Evolutionary conservation across 495 filamentous ascomycete genomes (phyloP).

Genomic region (Annulohypoxylon nitens): DNA sequence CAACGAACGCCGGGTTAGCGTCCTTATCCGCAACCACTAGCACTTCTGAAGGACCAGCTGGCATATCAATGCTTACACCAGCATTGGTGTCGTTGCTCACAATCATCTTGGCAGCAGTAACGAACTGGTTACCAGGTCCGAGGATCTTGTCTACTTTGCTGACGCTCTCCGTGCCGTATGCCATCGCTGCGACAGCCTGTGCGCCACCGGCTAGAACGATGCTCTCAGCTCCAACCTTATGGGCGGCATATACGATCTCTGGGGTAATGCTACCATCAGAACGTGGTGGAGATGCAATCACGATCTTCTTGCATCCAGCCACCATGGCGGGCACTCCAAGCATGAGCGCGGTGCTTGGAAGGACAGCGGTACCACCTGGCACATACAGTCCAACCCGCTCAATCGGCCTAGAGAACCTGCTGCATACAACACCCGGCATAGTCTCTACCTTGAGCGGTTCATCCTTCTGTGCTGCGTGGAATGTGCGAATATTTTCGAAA

Average conservation of each 20-base stretch:
- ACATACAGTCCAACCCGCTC: slow-evolving; percentile 96
- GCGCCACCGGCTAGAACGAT: slow-evolving; percentile 97
- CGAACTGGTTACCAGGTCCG: slow-evolving; percentile 97
- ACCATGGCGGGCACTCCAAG: slow-evolving; percentile 97
- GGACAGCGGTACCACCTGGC: slow-evolving; percentile 93
- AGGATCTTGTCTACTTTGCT: slow-evolving; percentile 99
- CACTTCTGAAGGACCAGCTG: slow-evolving; percentile 95
- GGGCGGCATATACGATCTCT: slow-evolving; percentile 97
- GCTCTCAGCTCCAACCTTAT: slow-evolving; percentile 94
- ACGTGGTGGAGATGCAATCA: slow-evolving; percentile 91
- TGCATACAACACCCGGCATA: slow-evolving; percentile 96
- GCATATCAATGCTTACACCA: slow-evolving; percentile 97
- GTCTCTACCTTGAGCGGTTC: slow-evolving; percentile 88
- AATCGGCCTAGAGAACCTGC: slow-evolving; percentile 91
- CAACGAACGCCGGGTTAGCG: slow-evolving; percentile 94
- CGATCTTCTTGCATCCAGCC: slow-evolving; percentile 95
- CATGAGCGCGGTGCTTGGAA: slow-evolving; percentile 97
- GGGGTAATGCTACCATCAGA: slow-evolving; percentile 91
- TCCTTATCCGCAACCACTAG: slow-evolving; percentile 93
- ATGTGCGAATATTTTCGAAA: slow-evolving; percentile 92
- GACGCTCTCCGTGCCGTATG: slow-evolving; percentile 85
- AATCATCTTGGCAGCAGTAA: slow-evolving; percentile 97
- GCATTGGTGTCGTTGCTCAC: slow-evolving; percentile 97
- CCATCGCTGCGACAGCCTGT: slow-evolving; percentile 92
- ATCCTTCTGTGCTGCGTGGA: slow-evolving; percentile 91